These are phyloP conservation scores for Boletus rubropictus DNA, from an alignment of 768 basidiomycete species.

Conservation along the genomic window DNA sequence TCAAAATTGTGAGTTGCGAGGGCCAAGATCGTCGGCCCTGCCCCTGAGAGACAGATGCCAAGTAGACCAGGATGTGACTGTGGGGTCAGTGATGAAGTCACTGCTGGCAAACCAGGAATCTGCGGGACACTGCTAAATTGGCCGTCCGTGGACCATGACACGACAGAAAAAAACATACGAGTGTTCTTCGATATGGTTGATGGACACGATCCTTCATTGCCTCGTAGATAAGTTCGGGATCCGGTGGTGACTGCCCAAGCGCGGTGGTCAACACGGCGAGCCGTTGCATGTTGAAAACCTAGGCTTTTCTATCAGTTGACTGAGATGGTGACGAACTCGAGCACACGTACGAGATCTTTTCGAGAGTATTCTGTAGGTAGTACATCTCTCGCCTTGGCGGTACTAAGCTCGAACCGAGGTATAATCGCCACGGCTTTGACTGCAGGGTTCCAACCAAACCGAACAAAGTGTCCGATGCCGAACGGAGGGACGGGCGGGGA, in stretches of 20 bases:
- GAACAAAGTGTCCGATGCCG: slow-evolving; percentile 92
- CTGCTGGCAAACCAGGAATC: slow-evolving; percentile 95
- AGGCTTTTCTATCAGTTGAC: background rate
- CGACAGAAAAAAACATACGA: slow-evolving; percentile 47
- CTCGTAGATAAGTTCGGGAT: slow-evolving; percentile 95
- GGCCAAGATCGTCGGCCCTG: slow-evolving; percentile 95
- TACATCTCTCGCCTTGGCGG: slow-evolving; percentile 87
- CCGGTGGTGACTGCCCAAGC: slow-evolving; percentile 82
- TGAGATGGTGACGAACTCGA: background rate
- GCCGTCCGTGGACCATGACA: background rate
- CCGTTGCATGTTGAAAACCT: slow-evolving; percentile 98
- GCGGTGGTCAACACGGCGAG: slow-evolving; percentile 95
- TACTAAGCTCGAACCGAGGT: slow-evolving; percentile 92
- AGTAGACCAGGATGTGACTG: slow-evolving; percentile 87
- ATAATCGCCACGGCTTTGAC: slow-evolving; percentile 94
- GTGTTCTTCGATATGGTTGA: slow-evolving; percentile 86
- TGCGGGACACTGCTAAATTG: slow-evolving; percentile 27
- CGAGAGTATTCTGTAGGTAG: slow-evolving; percentile 81
- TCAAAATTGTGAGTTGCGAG: slow-evolving; percentile 85
- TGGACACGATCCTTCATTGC: slow-evolving; percentile 99
- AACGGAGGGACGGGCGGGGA: slow-evolving; percentile 81
- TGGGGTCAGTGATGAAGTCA: slow-evolving; percentile 85
- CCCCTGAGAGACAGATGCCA: slow-evolving; percentile 96
- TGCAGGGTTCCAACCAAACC: slow-evolving; percentile 76
- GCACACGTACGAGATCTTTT: slow-evolving; percentile 69